Conservation (phyloP, 2,329 filamentous ascomycete genomes). For the Exserohilum turcica region DNA sequence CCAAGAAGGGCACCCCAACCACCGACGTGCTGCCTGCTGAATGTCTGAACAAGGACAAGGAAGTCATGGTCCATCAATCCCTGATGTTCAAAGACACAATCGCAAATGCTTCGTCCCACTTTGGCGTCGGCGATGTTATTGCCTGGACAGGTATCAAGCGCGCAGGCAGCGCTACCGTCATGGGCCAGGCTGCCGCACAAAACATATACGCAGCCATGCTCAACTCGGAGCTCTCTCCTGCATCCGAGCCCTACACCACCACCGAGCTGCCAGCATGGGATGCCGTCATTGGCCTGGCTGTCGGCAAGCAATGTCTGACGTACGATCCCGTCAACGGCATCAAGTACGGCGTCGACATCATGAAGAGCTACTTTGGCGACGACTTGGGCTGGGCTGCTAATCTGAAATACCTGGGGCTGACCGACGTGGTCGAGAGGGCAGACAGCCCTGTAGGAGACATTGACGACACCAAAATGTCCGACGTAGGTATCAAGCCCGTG, state of each 20-base stretch:
- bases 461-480: conserved; percentile 29
- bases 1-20: conserved; percentile 67
- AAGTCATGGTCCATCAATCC: conserved; percentile 64
- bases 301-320: conserved; percentile 71
- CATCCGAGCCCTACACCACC: conserved; percentile 23
- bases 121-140: conserved; percentile 71
- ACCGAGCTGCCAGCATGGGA: conserved; percentile 42
- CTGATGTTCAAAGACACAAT: conserved; percentile 60
- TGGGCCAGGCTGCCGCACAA: conserved; percentile 67
- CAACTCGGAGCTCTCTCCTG: conserved; percentile 34
- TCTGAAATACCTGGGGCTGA: conserved; percentile 41
- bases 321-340: conserved; percentile 65
- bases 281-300: conserved; percentile 69
- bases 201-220: conserved; percentile 57
- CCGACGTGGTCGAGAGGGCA: conserved; percentile 39
- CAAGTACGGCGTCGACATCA: conserved; percentile 65
- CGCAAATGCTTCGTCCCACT: conserved; percentile 66
- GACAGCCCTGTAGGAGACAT: conserved; percentile 20
- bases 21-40: conserved; percentile 65
- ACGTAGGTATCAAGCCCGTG: conserved; percentile 40
- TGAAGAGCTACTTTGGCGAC: conserved; percentile 68
- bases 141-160: conserved; percentile 81
- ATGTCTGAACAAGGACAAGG: conserved; percentile 67
- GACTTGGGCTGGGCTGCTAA: conserved; percentile 62
- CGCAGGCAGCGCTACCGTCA: conserved; percentile 75